phyloP scores from a whole-genome alignment of 2,329 filamentous ascomycete genomes.

The Phymatotrichopsis omnivora region DNA sequence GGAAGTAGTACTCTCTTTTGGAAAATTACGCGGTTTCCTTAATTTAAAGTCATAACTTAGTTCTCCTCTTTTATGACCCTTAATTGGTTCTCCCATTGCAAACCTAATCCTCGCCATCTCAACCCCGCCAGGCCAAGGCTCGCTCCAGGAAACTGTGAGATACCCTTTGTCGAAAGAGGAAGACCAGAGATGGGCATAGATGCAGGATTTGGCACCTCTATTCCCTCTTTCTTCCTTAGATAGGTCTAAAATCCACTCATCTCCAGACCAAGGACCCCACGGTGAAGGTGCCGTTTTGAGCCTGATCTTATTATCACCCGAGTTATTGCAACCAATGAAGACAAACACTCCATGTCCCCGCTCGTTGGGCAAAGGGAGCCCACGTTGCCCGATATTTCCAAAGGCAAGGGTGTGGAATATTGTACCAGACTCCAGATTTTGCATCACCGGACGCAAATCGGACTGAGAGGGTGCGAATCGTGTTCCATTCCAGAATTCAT shows the following conservation, averaged over 20 bases:
- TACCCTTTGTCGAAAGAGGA: not conserved
- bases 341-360: constrained; percentile 2
- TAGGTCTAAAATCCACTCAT: constrained; percentile 10
- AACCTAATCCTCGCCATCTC: constrained; percentile 11
- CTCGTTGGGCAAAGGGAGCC: constrained; percentile 2
- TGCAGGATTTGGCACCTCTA: constrained; percentile 1
- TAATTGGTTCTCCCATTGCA: constrained; percentile 9
- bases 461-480: constrained; percentile 3
- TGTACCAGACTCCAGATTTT: constrained; percentile 1
- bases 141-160: constrained; percentile 10
- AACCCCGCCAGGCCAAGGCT: constrained; percentile 13
- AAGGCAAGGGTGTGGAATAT: constrained; percentile 14
- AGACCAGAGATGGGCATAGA: constrained; percentile 11
- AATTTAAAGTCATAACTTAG: too few relatives aligned
- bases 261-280: constrained; percentile 13
- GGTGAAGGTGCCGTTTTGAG: constrained; percentile 11
- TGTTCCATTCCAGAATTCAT: constrained; percentile 16
- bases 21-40: too few relatives aligned
- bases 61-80: too few relatives aligned
- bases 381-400: too few relatives aligned
- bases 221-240: not conserved
- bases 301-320: constrained; percentile 3
- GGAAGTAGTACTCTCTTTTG: too few relatives aligned
- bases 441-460: constrained; percentile 6
- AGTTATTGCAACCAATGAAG: constrained; percentile 6